Percentiles rank a stretch among this genome's conserved stretches.
These are phyloP conservation scores for Scutellaria minor DNA, from an alignment of 257 asterid species.

Conservation along the genomic window DNA sequence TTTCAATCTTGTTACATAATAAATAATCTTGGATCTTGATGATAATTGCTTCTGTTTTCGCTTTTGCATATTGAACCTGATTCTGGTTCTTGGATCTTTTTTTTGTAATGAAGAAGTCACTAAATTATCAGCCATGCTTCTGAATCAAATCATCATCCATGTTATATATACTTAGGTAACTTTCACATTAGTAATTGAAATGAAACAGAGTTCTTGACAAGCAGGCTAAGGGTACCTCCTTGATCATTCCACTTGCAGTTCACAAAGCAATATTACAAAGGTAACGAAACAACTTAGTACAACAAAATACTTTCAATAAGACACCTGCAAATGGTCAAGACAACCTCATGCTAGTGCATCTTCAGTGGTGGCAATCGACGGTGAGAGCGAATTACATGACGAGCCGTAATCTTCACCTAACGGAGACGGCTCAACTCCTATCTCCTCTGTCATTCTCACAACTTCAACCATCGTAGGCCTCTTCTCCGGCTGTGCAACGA, in stretches of 20 bases:
- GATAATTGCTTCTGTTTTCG: neutral
- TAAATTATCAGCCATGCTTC: no score
- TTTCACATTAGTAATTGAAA: neutral
- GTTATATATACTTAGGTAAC: neutral
- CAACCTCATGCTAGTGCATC: constrained; percentile 52
- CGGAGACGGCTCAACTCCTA: constrained; percentile 82
- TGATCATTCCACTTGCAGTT: neutral
- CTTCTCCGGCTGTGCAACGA: constrained; percentile 65
- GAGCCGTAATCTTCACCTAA: constrained; percentile 81
- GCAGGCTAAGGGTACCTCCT: no score
- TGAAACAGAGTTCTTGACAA: neutral
- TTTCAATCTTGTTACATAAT: neutral
- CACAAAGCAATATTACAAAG: neutral
- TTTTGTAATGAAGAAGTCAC: no score
- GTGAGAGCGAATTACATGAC: constrained; percentile 71
- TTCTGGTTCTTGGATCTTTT: no score
- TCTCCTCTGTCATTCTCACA: constrained; percentile 77
- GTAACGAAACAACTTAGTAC: neutral
- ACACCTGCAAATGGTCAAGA: constrained; percentile 28
- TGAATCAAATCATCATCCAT: neutral
- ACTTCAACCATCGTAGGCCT: constrained; percentile 85
- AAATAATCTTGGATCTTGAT: neutral
- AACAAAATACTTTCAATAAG: neutral
- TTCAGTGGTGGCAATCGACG: constrained; percentile 71
- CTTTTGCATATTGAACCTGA: no score